A percentile compares a stretch with the other conserved stretches of the same genome.
These are phyloP conservation scores for Aureobasidium melanogenum DNA, from an alignment of 2,329 filamentous ascomycete species.

Conservation along the genomic window DNA sequence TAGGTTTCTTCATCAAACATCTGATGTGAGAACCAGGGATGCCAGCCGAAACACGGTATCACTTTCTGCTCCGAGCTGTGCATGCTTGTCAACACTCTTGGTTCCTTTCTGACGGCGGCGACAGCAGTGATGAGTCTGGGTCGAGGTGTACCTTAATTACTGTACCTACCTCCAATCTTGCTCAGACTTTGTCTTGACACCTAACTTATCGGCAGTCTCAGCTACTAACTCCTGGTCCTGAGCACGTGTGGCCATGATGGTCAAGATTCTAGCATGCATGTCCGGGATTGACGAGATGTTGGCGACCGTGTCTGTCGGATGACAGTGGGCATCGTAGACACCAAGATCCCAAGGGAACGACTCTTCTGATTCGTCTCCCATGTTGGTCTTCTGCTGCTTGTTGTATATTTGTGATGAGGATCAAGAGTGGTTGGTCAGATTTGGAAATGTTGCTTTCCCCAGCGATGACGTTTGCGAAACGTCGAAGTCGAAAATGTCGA, in stretches of 20 bases:
- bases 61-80: slow-evolving; percentile 34
- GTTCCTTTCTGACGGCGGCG: not conserved
- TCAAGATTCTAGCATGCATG: slow-evolving; percentile 60
- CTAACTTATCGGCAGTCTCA: slow-evolving; percentile 48
- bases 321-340: slow-evolving; percentile 72
- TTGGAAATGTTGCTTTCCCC: not conserved
- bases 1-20: slow-evolving; percentile 53
- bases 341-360: slow-evolving; percentile 60
- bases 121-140: not conserved
- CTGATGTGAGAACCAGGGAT: slow-evolving; percentile 78
- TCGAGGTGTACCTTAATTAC: not conserved
- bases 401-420: not conserved
- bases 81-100: not conserved
- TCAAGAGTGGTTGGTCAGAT: not conserved
- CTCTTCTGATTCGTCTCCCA: slow-evolving; percentile 16
- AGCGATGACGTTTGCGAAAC: not conserved
- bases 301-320: slow-evolving; percentile 70
- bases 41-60: slow-evolving; percentile 75
- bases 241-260: slow-evolving; percentile 67
- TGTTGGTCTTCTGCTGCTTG: not conserved
- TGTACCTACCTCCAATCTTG: slow-evolving; percentile 26
- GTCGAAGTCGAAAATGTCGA: not conserved
- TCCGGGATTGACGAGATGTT: slow-evolving; percentile 47
- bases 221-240: slow-evolving; percentile 69
- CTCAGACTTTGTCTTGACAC: slow-evolving; percentile 29